These are phyloP conservation scores for Avena atlantica DNA, from an alignment of 176 grass and related monocot genomes.

Conservation along the genomic window DNA sequence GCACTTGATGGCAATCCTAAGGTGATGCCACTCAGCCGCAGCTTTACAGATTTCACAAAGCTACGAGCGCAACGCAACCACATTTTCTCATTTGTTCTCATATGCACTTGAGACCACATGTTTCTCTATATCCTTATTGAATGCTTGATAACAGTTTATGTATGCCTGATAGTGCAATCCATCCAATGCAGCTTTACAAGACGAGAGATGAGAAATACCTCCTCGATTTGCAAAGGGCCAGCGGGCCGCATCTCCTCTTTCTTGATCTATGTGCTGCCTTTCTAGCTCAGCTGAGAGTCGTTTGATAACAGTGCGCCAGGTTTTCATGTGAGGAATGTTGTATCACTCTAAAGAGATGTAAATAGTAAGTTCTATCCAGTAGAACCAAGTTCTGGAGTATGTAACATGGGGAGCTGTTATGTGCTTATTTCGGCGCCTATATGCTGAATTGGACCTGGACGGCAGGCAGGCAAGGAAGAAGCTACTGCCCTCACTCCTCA, in stretches of 20 bases:
- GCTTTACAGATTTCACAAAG: background rate
- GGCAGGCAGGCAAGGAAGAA: slow-evolving; percentile 8
- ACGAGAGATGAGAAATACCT: slow-evolving; percentile 87
- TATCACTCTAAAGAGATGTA: slow-evolving; percentile 44
- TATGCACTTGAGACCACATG: background rate
- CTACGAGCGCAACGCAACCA: background rate
- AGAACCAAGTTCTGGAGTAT: slow-evolving; percentile 43
- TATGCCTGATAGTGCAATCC: slow-evolving; percentile 22
- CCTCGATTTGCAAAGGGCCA: slow-evolving; percentile 79
- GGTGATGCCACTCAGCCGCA: background rate
- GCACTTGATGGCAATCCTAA: background rate
- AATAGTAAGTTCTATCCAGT: slow-evolving; percentile 48
- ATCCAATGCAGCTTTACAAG: slow-evolving; percentile 77
- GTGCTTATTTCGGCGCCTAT: slow-evolving; percentile 22
- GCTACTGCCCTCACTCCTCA: background rate
- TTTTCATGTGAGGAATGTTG: slow-evolving; percentile 24
- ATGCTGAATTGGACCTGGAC: slow-evolving; percentile 27
- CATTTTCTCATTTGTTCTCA: background rate
- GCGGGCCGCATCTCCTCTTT: slow-evolving; percentile 77
- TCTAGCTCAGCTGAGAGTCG: slow-evolving; percentile 76
- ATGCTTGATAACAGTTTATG: background rate
- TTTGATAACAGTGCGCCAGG: slow-evolving; percentile 41
- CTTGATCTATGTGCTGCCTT: slow-evolving; percentile 82
- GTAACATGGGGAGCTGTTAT: slow-evolving; percentile 36
- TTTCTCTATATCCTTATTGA: background rate